Base-by-base conservation (phyloP, 768 basidiomycete genomes). In the Jaapia argillacea region DNA sequence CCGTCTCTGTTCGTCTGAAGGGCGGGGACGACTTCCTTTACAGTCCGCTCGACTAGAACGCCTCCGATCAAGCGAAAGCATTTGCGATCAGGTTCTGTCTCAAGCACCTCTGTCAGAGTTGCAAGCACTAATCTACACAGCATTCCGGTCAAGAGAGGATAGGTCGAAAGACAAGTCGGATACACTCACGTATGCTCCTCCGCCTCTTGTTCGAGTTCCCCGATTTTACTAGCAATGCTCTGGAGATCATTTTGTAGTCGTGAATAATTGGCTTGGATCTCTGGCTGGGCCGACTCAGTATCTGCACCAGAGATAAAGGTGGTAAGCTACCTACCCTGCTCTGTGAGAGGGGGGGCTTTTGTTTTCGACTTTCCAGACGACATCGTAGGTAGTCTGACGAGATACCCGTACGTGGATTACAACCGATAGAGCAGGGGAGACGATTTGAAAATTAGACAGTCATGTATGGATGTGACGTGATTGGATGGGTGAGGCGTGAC, bases 31-130 rank as follows among this genome's bases (percentile, higher is more conserved):
- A 98, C 89, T 51, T 98, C 94, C 58, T 85, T 81, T 37, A 98
- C 96, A 2, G 93, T 97, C 38, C 93, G 75, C 59, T 98, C 92
- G 23, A 98, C 94, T 13, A 99, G 74, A 4, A 96, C 83, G 23
- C 94, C 94, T 4, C 96, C 96, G 50, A 99, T 85, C 51, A 98
- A 71, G 42, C 94, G 81, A 67, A 97, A 99, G 64, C 96, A 98
- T 67, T 90, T 92, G 45, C 96, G 81, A 62, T 81, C 74, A 14
- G 94, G 92, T 46, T 93, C 86, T 46, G 79, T 75, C n/a, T 68
- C 70, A 28, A 90, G 65, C 6, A 81, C 80, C 50, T 97, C 91
- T 50, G 83, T 75, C 26, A 99, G 65, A 1, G 96, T 97, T 3
- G 75, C 72, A 28, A 98, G 72, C 6, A 99, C 96, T 13, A 99